Base-by-base conservation (phyloP, 176 grass and related monocot genomes). In the Zizania latifolia region DNA sequence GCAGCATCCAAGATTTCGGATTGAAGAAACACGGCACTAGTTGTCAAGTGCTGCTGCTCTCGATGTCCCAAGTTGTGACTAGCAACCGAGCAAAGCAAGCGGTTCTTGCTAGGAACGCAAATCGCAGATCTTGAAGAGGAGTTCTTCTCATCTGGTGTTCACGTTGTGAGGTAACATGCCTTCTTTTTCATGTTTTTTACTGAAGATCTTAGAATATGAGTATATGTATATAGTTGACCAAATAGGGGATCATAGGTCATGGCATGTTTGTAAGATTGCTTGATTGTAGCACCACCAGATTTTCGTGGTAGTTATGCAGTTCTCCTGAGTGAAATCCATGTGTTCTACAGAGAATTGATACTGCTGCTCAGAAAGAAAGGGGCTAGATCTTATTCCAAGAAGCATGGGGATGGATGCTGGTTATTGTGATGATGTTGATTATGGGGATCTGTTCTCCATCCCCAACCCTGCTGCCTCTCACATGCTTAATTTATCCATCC, bases 401-500 rank as follows among this genome's bases (percentile, higher is more conserved):
- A 8, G 17, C 24, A 76, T 76, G n/a, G n/a, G n/a, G 71, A 56
- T 43, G 59, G 79, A 65, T 3, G 22, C 79, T 57, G 34, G 45
- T 63, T 81, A 71, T 45, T 59, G 34, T 15, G 43, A 76, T 41
- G 44, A 44, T 28, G 14, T 70, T 58, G 43, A 70, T 26, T 81
- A 81, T 34, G 84, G 78, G 39, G 64, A 70, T 43, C 6, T 41
- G 11, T 70, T 37, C 27, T 70, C 78, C 28, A 54, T 67, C 43
- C 2, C 78, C 44, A 56, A 64, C 54, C 44, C 44, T 22, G 44
- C 64, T 22, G 31, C 28, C 0, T 10, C 27, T 19, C 44, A 62
- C 78, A 55, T 63, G 56, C 48, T 70, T n/a, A 35, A 56, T 60
- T 86, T n/a, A n/a, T n/a, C n/a, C n/a, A n/a, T n/a, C n/a, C n/a